Evolutionary conservation across 495 filamentous ascomycete genomes (phyloP), one percentile per base, ranked within the genome.

Genomic region (Opeltia flavorubescens): DNA sequence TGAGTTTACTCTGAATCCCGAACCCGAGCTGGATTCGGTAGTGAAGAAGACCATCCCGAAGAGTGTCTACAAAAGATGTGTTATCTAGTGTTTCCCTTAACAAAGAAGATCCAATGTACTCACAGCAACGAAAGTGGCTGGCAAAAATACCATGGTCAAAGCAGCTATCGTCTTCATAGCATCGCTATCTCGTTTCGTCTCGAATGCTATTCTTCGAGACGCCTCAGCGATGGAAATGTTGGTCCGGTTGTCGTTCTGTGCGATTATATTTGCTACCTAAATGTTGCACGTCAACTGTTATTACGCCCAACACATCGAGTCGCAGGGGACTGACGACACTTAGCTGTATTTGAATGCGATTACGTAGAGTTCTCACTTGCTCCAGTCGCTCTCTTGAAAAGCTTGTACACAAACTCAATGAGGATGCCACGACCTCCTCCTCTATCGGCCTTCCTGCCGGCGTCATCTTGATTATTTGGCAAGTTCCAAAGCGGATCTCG

Each of bases 141-240:
- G 66, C 2, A 69, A 50, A 33, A 68, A 69, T 0, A 66, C 39
- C 64, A 66, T 66, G 1, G 66, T 68, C 29, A 69, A 33, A 2
- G 67, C 38, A 0, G 66, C 58, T n/a, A 70, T 66, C 3, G 56
- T 62, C 44, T 62, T 70, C 62, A 65, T 66, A 15, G 63, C 58
- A n/a, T 46, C 49, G 50, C 64, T 67, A 46, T 70, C 67, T 31
- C 53, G 31, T 33, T 52, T 58, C 36, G 55, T 45, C 27, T 48
- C 51, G 42, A 38, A 31, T 9, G 48, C 48, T 1, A 50, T 50
- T 30, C 42, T 33, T 17, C 31, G 23, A 5, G 50, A 49, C 13
- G 33, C 48, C 6, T 50, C 35, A 26, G 50, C 49, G 20, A 52
- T 50, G 28, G 45, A 24, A 17, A 52, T 51, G 28, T 50, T 52